Conservation (phyloP, 306 rosid genomes). For the Rosa persica region DNA sequence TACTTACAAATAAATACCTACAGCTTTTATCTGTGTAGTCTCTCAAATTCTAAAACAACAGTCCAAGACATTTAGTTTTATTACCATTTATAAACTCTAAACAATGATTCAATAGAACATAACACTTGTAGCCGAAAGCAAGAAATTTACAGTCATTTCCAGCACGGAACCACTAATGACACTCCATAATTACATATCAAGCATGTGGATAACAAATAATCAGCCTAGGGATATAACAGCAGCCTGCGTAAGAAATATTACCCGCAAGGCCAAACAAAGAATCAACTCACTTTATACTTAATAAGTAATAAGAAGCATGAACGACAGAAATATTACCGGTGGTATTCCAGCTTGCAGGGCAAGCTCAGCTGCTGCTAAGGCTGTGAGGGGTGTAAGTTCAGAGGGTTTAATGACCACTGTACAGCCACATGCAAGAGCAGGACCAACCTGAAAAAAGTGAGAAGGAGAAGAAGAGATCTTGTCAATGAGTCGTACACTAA, state of each 20-base stretch:
- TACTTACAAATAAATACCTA: not conserved
- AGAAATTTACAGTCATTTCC: conserved; percentile 4
- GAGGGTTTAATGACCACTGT: conserved; percentile 95
- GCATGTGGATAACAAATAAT: not conserved
- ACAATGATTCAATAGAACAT: not conserved
- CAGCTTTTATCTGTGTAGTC: not conserved
- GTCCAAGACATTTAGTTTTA: not conserved
- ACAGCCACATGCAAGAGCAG: conserved; percentile 99
- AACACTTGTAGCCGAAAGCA: conserved; percentile 5
- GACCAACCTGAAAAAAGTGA: conserved; percentile 73
- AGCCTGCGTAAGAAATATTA: not conserved
- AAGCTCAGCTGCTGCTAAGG: conserved; percentile 97
- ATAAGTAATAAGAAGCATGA: not conserved
- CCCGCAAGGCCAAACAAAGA: not conserved
- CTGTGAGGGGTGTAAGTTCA: conserved; percentile 95
- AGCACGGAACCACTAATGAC: not conserved
- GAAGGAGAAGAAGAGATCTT: conserved; percentile 22
- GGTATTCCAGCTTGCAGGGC: conserved; percentile 97
- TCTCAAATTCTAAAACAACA: not conserved
- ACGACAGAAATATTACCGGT: conserved; percentile 42
- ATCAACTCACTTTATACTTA: not conserved
- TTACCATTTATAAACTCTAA: not conserved
- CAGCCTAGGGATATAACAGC: not conserved
- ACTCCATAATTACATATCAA: conserved; percentile 3
- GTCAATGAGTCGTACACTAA: conserved; percentile 5